Percentiles rank a stretch among this genome's conserved stretches.
phyloP scores from a whole-genome alignment of 2,329 filamentous ascomycete genomes.

The Chaetomium strumarium region DNA sequence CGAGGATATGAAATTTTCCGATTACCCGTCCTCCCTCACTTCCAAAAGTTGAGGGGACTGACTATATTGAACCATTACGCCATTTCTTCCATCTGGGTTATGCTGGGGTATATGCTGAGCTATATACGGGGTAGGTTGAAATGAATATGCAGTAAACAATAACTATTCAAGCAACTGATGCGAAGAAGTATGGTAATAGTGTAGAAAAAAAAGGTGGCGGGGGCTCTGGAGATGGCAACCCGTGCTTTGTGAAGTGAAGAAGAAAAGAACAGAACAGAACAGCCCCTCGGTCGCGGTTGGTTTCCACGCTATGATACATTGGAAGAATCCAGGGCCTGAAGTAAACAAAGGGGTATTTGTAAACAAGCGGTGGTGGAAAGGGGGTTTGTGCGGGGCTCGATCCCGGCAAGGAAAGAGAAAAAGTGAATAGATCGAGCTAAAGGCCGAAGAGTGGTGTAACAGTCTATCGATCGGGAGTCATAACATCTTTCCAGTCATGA shows the following conservation, averaged over 20 bases:
- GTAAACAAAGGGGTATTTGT: background rate
- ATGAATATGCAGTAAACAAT: background rate
- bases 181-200: background rate
- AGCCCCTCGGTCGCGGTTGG: no score
- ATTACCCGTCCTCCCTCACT: background rate
- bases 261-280: background rate
- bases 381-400: background rate
- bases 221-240: background rate
- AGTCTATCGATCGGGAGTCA: conserved; percentile 1
- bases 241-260: background rate
- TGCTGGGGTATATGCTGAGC: conserved; percentile 11
- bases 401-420: background rate
- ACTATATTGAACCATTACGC: conserved; percentile 5
- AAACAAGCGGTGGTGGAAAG: background rate
- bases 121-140: conserved; percentile 7
- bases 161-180: background rate
- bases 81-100: conserved; percentile 3
- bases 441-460: background rate
- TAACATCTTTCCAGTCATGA: conserved; percentile 23
- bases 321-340: background rate
- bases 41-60: background rate
- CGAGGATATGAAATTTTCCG: background rate
- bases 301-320: no score
- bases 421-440: background rate
- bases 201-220: background rate